A percentile compares a stretch with the other conserved stretches of the same genome.
Conservation (phyloP, 805 yeast genomes). For the Suhomyces emberorum region DNA sequence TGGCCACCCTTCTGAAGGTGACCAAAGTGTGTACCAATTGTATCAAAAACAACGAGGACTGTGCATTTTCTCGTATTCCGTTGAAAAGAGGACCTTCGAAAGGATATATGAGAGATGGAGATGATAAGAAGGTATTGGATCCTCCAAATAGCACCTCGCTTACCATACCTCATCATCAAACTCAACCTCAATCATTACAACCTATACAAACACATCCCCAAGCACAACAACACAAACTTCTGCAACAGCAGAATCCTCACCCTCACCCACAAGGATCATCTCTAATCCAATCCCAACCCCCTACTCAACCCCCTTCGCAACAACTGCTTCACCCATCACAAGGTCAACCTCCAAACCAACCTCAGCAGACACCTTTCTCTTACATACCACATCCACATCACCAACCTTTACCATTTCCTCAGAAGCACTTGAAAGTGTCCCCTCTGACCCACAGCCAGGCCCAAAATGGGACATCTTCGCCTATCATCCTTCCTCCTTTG, state of each 20-base stretch:
- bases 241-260: neutral
- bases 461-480: slow-evolving; percentile 10
- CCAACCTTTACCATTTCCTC: slow-evolving; percentile 13
- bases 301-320: neutral
- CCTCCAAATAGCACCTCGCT: slow-evolving; percentile 1
- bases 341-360: neutral
- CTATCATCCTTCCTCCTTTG: slow-evolving; percentile 32
- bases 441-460: too few species aligned
- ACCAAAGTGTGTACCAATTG: slow-evolving; percentile 61
- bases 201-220: slow-evolving; percentile 3
- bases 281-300: neutral
- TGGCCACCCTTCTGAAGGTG: slow-evolving; percentile 43
- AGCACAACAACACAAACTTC: neutral
- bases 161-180: slow-evolving; percentile 1
- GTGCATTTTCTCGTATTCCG: slow-evolving; percentile 70
- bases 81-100: slow-evolving; percentile 78
- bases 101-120: slow-evolving; percentile 54
- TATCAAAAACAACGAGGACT: slow-evolving; percentile 52
- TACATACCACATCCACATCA: slow-evolving; percentile 1
- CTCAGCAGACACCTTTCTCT: neutral
- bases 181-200: slow-evolving; percentile 1
- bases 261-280: neutral
- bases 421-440: slow-evolving; percentile 5
- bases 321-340: neutral
- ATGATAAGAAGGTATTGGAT: slow-evolving; percentile 20